Evolutionary conservation across 2,329 filamentous ascomycete species (phyloP).

Genomic region (Diplocarpon mali): DNA sequence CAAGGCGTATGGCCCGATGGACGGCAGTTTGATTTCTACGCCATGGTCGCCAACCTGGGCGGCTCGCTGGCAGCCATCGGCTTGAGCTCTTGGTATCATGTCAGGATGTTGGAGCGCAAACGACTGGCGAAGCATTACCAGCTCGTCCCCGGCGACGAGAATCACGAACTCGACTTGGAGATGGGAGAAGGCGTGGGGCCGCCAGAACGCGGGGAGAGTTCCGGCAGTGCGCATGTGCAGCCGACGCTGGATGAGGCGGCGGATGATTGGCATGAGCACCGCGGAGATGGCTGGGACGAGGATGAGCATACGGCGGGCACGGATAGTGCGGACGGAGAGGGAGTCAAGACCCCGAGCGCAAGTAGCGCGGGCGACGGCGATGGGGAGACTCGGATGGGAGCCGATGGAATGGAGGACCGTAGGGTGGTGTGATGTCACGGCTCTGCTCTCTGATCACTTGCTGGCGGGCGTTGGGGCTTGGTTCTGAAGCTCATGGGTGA

Average conservation of each 20-base stretch:
- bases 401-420: constrained; percentile 10
- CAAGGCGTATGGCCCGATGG: constrained; percentile 66
- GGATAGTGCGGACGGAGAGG: constrained; percentile 24
- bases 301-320: constrained; percentile 32
- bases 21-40: constrained; percentile 63
- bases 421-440: constrained; percentile 21
- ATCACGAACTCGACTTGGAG: constrained; percentile 52
- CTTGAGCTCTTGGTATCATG: constrained; percentile 84
- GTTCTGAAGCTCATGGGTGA: neutral
- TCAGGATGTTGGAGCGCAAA: constrained; percentile 85
- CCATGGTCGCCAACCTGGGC: constrained; percentile 78
- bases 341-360: constrained; percentile 27
- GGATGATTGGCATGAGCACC: constrained; percentile 91
- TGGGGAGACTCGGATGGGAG: constrained; percentile 24
- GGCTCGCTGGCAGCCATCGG: constrained; percentile 64
- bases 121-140: constrained; percentile 63
- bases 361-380: constrained; percentile 26
- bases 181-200: constrained; percentile 47
- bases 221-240: constrained; percentile 20
- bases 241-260: constrained; percentile 65
- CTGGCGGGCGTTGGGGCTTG: too few species aligned
- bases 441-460: neutral
- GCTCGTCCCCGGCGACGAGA: constrained; percentile 51
- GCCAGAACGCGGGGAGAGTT: constrained; percentile 55
- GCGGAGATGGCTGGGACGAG: constrained; percentile 48